phyloP scores from a whole-genome alignment of 139 green algal genomes.

The Dunaliella primolecta region DNA sequence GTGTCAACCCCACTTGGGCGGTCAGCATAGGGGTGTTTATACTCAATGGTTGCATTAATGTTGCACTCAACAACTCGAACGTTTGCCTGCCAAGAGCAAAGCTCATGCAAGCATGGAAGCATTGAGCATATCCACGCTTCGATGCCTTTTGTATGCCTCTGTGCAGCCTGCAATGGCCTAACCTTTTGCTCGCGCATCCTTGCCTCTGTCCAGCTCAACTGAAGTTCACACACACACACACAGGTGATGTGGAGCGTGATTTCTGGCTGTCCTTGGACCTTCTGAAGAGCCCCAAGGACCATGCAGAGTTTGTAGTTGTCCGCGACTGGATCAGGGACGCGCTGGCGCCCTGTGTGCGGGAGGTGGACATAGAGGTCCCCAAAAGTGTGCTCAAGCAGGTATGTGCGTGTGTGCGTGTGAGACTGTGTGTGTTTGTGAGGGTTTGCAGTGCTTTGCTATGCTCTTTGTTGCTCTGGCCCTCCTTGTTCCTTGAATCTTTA shows the following conservation, averaged over 20 bases:
- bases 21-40: too few species aligned
- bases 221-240: too few species aligned
- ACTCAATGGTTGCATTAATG: too few species aligned
- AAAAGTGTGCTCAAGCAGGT: slow-evolving; percentile 89
- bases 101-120: too few species aligned
- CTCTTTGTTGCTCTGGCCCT: not conserved
- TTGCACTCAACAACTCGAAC: too few species aligned
- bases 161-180: too few species aligned
- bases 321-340: slow-evolving; percentile 74
- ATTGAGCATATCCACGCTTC: too few species aligned
- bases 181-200: not conserved
- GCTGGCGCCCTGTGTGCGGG: slow-evolving; percentile 40
- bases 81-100: too few species aligned
- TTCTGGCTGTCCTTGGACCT: slow-evolving; percentile 87
- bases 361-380: slow-evolving; percentile 75
- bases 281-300: slow-evolving; percentile 85
- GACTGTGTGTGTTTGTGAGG: too few species aligned
- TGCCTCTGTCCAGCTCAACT: not conserved
- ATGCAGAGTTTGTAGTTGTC: slow-evolving; percentile 90
- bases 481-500: not conserved
- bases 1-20: too few species aligned
- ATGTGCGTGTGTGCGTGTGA: too few species aligned
- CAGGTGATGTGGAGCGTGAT: slow-evolving; percentile 75
- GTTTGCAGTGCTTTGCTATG: not conserved
- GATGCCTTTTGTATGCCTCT: too few species aligned